Conservation (phyloP, 2,329 filamentous ascomycete genomes). For the Graphilbum ipis-grandicollis region DNA sequence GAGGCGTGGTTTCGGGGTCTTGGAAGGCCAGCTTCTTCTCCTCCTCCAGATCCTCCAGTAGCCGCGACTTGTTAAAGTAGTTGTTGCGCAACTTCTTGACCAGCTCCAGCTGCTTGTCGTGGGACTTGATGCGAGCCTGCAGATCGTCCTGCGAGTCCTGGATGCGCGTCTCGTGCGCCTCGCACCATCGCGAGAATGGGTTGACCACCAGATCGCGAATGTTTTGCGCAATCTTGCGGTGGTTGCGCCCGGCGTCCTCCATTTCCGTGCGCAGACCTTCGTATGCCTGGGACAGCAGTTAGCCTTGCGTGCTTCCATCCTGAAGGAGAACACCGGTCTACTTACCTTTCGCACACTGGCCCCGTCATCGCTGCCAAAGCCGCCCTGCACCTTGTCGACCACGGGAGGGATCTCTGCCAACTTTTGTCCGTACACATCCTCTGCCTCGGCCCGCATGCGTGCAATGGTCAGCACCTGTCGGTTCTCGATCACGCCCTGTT, state of each 20-base stretch:
- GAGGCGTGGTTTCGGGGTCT: constrained; percentile 57
- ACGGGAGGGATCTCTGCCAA: constrained; percentile 67
- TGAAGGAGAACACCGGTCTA: too few relatives aligned
- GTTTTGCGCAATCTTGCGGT: constrained; percentile 90
- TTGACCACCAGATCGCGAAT: constrained; percentile 91
- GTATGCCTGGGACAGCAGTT: constrained; percentile 47
- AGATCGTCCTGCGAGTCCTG: constrained; percentile 92
- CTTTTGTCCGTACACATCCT: constrained; percentile 71
- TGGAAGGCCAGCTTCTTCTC: constrained; percentile 98
- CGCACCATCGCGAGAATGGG: constrained; percentile 91
- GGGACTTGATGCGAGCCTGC: constrained; percentile 75
- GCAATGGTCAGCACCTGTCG: constrained; percentile 85
- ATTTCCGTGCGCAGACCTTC: constrained; percentile 87
- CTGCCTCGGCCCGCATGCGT: constrained; percentile 85
- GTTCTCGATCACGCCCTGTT: constrained; percentile 91
- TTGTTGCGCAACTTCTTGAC: constrained; percentile 88
- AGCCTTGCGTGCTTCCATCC: background rate
- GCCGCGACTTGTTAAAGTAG: constrained; percentile 97
- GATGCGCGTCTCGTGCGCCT: constrained; percentile 78
- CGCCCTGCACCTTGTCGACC: constrained; percentile 65
- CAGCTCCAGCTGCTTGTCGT: constrained; percentile 77
- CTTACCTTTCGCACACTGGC: constrained; percentile 83
- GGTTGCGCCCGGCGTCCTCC: constrained; percentile 74
- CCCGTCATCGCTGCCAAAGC: constrained; percentile 83
- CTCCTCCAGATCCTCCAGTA: constrained; percentile 92